phyloP scores from a whole-genome alignment of 1,139 yeast genomes.

The Zygoascus hellenicus region DNA sequence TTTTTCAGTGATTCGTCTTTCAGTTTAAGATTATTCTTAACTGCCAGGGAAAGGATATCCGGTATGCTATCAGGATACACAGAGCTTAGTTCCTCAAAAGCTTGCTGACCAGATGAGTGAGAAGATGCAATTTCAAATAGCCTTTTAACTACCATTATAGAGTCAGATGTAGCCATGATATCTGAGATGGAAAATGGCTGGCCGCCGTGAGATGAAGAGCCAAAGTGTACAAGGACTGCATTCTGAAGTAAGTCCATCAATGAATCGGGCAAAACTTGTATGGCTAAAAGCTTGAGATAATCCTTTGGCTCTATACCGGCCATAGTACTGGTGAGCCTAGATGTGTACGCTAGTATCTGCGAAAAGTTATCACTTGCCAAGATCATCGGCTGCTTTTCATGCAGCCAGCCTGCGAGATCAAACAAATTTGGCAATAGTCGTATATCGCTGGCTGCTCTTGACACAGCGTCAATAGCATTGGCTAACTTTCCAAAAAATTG shows the following conservation, averaged over 20 bases:
- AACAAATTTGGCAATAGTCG: not conserved
- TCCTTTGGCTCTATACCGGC: not conserved
- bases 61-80: conserved; percentile 1
- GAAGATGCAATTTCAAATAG: not conserved
- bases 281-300: not conserved
- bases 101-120: not conserved
- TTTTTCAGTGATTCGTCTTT: conserved; percentile 3
- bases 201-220: not conserved
- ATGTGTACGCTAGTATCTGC: not conserved
- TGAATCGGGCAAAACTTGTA: too few species aligned
- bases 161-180: not conserved
- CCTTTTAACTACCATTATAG: not conserved
- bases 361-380: not conserved
- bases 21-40: not conserved
- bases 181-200: not conserved
- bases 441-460: not conserved
- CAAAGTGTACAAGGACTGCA: not conserved
- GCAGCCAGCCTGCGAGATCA: not conserved
- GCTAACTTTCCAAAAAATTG: not conserved
- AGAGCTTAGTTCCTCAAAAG: not conserved
- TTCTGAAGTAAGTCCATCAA: too few species aligned
- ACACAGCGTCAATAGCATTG: not conserved
- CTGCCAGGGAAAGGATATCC: not conserved
- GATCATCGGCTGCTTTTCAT: not conserved
- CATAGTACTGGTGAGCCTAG: not conserved